Evolutionary conservation across 1,284 basidiomycete species (phyloP), one percentile per base, ranked within the genome.

Genomic region (Inonotus obliquus): DNA sequence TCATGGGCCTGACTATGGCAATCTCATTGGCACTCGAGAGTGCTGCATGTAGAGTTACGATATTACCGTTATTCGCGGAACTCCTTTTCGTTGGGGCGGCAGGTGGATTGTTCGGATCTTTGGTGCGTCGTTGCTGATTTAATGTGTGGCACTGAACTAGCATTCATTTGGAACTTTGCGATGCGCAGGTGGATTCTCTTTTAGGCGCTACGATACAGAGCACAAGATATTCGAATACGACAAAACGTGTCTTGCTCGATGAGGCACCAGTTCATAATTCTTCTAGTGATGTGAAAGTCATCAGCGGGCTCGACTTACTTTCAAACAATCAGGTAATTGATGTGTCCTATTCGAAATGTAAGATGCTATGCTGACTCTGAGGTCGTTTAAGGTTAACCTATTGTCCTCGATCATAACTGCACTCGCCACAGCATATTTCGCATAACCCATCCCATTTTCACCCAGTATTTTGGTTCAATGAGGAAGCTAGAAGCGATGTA

Each of bases 161-260:
- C 9, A 5, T 27, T 29, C 32, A 52, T 35, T 35, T 9, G 21
- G 25, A 25, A 25, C 19, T 25, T 9, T 25, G 13, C 27, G 54
- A 38, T 39, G 60, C 5, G 5, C 1, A 91, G 87, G 71, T 92
- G 57, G 94, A 97, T 71, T 94, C 91, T 0, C 52, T 97, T 1
- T 78, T 97, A 11, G 96, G 96, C 1, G 95, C 94, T 0, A 94
- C 92, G 0, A 72, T 96, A 0, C 96, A 98, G 69, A 78, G 82
- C 60, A 95, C 94, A 1, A 81, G 87, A 21, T 97, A 89, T 74
- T 88, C 87, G 9, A 74, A 74, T 39, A 75, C 77, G 7, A 81
- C 80, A 60, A 86, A 86, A 65, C 77, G 82, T 54, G 81, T 98
- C 53, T 77, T 94, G 27, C 84, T 86, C 27, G 87, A 91, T 66